Evolutionary conservation across 768 basidiomycete species (phyloP), one percentile per base, ranked within the genome.

Genomic region (Phylloporus arenicola): DNA sequence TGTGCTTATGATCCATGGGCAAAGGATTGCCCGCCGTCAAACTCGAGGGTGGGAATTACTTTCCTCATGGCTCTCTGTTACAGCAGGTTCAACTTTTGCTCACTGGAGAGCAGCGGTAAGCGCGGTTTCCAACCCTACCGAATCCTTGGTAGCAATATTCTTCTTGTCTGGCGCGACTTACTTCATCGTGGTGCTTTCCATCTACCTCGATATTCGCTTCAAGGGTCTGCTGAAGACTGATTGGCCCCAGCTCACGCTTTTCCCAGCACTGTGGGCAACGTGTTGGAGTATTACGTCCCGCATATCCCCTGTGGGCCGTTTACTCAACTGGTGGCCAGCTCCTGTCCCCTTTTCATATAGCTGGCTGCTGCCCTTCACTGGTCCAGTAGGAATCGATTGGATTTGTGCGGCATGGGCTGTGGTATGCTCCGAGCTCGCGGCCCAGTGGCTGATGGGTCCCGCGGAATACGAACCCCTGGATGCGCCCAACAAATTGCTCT

Each of bases 351-450:
- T 75, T 30, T 73, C 76, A 0, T 92, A 91, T 59, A 60, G 60
- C 3, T 92, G 88, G 88, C 64, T 82, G n/a, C 57, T 78, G 2
- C 78, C 77, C 0, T 63, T 74, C 39, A 54, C 78, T 20, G 89
- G 90, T 5, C 74, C 82, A 29, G 65, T 72, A 29, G 80, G 77
- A 8, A 75, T 80, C 51, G 86, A 92, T 63, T 92, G 87, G 84
- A 63, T 85, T 24, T 74, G 78, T 7, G 88, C 78, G n/a, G 82
- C 80, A 8, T 92, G 85, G 84, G 86, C 86, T 5, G 79, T 81
- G 10, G 74, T 89, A 10, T 57, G 79, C 24, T 78, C 84, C 8
- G 77, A 84, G 55, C 57, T 70, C 2, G 60, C 77, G 8, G 80
- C 77, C 25, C 64, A 59, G 22, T 86, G 80, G 83, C 75, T 80